phyloP scores from a whole-genome alignment of 2,329 filamentous ascomycete species.

The Colletotrichum tabaci region DNA sequence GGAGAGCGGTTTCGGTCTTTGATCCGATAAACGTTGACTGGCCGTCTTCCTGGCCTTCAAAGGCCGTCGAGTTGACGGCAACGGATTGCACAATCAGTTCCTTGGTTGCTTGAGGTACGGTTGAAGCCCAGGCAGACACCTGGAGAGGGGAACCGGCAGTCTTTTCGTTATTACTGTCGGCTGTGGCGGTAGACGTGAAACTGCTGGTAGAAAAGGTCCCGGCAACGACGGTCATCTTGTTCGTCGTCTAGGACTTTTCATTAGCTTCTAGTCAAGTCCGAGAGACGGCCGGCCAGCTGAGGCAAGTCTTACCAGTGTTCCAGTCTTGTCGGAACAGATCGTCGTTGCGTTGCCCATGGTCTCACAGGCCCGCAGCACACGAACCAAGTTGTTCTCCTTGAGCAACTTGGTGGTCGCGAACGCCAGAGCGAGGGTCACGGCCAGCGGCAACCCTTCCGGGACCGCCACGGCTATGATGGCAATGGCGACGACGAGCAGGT shows the following conservation, averaged over 20 bases:
- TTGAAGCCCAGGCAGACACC: not conserved
- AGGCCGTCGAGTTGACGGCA: conserved; percentile 78
- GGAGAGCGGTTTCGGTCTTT: conserved; percentile 82
- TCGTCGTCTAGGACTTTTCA: conserved; percentile 43
- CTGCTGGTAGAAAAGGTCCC: conserved; percentile 58
- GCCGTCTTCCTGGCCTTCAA: conserved; percentile 75
- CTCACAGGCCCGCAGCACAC: conserved; percentile 78
- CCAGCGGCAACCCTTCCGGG: conserved; percentile 75
- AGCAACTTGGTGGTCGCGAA: conserved; percentile 79
- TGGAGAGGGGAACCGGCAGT: conserved; percentile 46
- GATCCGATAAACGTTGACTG: conserved; percentile 77
- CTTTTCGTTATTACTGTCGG: conserved; percentile 70
- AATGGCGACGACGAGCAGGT: conserved; percentile 75
- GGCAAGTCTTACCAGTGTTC: conserved; percentile 13
- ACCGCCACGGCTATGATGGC: conserved; percentile 78
- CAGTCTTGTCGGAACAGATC: conserved; percentile 76
- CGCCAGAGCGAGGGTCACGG: conserved; percentile 76
- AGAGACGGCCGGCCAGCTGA: too few relatives aligned
- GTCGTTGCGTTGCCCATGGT: conserved; percentile 81
- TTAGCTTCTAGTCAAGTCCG: not conserved
- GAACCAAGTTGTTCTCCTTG: conserved; percentile 80
- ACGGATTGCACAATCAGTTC: conserved; percentile 72
- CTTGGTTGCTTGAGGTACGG: conserved; percentile 46
- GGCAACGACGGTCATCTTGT: conserved; percentile 48
- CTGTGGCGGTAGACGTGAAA: conserved; percentile 60